Base-by-base conservation (phyloP, 495 filamentous ascomycete species). In the Aspergillus kassunensis region DNA sequence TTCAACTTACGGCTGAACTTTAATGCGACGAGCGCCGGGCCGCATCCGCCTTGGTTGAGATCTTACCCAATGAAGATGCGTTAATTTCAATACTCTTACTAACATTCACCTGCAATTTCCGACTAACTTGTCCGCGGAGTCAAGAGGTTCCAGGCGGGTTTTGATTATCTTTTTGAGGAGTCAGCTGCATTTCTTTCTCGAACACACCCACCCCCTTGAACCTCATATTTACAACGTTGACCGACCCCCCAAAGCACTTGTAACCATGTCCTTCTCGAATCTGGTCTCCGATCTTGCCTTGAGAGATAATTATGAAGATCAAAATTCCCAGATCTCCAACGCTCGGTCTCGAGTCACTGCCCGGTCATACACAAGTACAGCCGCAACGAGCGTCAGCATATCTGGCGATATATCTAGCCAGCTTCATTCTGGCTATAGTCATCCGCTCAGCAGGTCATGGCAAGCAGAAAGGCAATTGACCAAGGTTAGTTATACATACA, bases 381-480 rank as follows among this genome's bases (percentile, higher is more conserved):
- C 88, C 24, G 90, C 91, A n/a, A 96, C 91, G 10, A 95, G 88
- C 69, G 89, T 95, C 39, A 93, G 89, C 81, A 90, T 96, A 55
- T 79, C 86, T 9, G 91, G 91, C 21, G 90, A 96, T 58, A 95
- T 98, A 56, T 88, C 89, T 10, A 96, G 90, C 63, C 93, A 97
- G 63, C 80, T 98, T 23, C 93, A 98, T 68, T 86, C 90, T 51
- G 93, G 93, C 46, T 98, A 97, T 68, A 87, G 83, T 58, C 93
- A 98, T 64, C 91, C 93, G 21, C 80, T 98, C 40, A 85, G 89
- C 40, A 77, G 93, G 53, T 79, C 88, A 63, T 98, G 93, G 93
- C 93, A 98, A 64, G 89, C 93, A 9, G 95, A 98, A 72, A 80
- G 91, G 42, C 91, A 97, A 78, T 80, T 98, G 62, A 97, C 95